A percentile compares a stretch with the other conserved stretches of the same genome.
These are phyloP conservation scores for Fusarium irregulare DNA, from an alignment of 2,329 filamentous ascomycete genomes.

Conservation along the genomic window DNA sequence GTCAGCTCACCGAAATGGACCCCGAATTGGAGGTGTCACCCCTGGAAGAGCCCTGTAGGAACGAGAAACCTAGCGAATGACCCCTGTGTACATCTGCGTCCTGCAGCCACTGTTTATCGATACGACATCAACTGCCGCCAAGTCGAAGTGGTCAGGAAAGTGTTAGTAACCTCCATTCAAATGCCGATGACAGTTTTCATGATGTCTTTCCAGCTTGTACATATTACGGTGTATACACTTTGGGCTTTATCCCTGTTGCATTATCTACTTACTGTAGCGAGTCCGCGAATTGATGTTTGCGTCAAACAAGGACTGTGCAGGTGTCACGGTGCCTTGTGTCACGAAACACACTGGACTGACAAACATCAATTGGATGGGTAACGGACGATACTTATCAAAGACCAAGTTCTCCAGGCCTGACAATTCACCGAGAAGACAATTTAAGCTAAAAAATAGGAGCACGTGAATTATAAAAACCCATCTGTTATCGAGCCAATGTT, in stretches of 20 bases:
- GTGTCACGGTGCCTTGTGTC: not conserved
- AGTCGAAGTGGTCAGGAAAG: not conserved
- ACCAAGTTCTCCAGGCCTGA: too few relatives aligned
- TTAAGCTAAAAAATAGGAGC: not conserved
- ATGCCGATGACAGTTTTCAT: not conserved
- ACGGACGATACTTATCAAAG: too few relatives aligned
- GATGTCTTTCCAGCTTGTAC: not conserved
- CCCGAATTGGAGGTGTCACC: slow-evolving; percentile 22
- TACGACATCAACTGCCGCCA: slow-evolving; percentile 4
- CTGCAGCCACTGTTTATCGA: slow-evolving; percentile 1
- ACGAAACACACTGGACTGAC: not conserved
- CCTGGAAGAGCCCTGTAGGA: not conserved
- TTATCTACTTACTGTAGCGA: not conserved
- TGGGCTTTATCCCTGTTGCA: not conserved
- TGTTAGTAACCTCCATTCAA: slow-evolving; percentile 15
- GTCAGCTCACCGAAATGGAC: slow-evolving; percentile 10
- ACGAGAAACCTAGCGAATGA: not conserved
- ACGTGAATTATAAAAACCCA: not conserved
- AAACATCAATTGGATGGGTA: too few relatives aligned
- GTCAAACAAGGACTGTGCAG: not conserved
- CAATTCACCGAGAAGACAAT: too few relatives aligned
- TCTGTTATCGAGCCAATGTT: too few relatives aligned
- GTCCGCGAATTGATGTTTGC: not conserved
- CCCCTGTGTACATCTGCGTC: slow-evolving; percentile 29
- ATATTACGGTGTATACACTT: not conserved